phyloP scores from a whole-genome alignment of 139 green algal genomes.

The Chlamydomonas asymmetrica region DNA sequence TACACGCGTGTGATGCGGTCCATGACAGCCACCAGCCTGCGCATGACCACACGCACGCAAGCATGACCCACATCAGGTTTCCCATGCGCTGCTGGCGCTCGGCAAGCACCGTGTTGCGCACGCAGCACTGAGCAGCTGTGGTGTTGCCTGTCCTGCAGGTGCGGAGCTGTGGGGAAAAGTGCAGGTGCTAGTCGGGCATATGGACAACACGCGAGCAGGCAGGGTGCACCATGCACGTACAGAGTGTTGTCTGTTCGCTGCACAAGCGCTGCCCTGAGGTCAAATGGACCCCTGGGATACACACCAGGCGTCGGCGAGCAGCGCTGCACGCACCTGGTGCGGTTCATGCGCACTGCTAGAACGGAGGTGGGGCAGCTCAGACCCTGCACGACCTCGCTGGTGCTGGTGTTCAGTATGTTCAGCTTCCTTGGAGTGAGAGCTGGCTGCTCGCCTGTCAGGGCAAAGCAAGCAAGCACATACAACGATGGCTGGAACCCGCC shows the following conservation, averaged over 20 bases:
- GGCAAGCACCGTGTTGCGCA: neutral
- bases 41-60: too few relatives aligned
- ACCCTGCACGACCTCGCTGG: constrained; percentile 57
- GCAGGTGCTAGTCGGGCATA: neutral
- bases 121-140: neutral
- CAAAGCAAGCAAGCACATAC: neutral
- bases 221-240: neutral
- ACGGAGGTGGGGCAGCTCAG: constrained; percentile 65
- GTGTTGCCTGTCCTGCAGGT: neutral
- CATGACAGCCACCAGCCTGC: constrained; percentile 72
- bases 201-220: neutral
- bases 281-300: neutral
- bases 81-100: neutral
- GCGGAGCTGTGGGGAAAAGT: neutral
- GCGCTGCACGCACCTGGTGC: constrained; percentile 46
- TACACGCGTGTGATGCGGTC: constrained; percentile 56
- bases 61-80: too few relatives aligned
- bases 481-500: neutral
- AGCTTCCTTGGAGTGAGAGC: constrained; percentile 75
- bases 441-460: constrained; percentile 65
- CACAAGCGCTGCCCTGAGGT: neutral
- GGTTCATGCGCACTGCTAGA: constrained; percentile 76
- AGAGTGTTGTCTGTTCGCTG: neutral
- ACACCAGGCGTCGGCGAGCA: neutral
- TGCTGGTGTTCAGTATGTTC: constrained; percentile 74